phyloP scores from a whole-genome alignment of 371 early-diverging fungal species.

The Mortierella sp. region DNA sequence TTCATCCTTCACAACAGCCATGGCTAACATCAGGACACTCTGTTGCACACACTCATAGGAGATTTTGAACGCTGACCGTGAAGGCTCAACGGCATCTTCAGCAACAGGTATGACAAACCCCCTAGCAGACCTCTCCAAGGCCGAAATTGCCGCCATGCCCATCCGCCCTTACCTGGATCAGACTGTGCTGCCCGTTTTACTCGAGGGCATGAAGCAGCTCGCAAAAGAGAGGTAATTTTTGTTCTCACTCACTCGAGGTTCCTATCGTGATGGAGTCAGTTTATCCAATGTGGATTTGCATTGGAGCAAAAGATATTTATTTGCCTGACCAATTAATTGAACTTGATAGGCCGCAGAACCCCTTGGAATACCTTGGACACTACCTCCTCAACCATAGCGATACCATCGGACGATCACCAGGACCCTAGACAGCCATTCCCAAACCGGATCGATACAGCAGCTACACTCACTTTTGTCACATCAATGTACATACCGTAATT shows the following conservation, averaged over 20 bases:
- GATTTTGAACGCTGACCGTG: constrained; percentile 46
- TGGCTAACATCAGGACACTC: neutral
- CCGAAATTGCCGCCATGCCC: constrained; percentile 55
- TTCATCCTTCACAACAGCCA: neutral
- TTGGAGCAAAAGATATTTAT: neutral
- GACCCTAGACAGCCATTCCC: constrained; percentile 14
- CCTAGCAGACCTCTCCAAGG: constrained; percentile 39
- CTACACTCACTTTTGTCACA: neutral
- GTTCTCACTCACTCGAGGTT: neutral
- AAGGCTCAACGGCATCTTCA: constrained; percentile 41
- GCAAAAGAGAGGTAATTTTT: constrained; percentile 68
- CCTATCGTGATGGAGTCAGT: neutral
- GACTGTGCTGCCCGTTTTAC: constrained; percentile 70
- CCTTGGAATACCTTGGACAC: constrained; percentile 62
- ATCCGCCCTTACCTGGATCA: constrained; percentile 72
- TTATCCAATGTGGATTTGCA: neutral
- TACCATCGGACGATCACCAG: constrained; percentile 47
- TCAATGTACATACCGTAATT: constrained; percentile 7
- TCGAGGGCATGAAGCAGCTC: constrained; percentile 75
- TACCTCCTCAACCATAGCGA: constrained; percentile 59
- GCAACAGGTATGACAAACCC: constrained; percentile 36
- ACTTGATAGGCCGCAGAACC: constrained; percentile 59
- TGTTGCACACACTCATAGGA: constrained; percentile 17
- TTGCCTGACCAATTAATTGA: no score
- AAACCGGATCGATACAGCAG: neutral